phyloP scores from a whole-genome alignment of 495 filamentous ascomycete species.

The Thermothielavioides terrestris region DNA sequence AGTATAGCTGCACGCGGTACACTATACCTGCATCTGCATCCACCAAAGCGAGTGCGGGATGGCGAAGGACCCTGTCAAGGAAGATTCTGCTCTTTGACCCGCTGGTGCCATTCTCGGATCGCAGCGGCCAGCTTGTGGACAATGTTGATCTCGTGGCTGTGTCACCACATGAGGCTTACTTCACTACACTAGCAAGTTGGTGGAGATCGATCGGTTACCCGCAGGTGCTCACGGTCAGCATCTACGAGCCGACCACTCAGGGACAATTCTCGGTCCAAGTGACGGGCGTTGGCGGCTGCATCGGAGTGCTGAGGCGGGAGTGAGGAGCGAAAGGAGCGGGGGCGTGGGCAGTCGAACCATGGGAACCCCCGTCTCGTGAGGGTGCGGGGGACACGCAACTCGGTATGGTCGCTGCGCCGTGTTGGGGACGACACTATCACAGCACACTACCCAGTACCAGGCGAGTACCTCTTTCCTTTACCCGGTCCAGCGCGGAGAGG shows the following conservation, averaged over 20 bases:
- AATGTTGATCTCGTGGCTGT: background rate
- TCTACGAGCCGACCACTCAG: slow-evolving; percentile 18
- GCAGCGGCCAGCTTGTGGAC: no score
- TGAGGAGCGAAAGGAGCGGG: slow-evolving; percentile 1
- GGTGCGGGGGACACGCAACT: no score
- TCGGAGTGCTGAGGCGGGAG: background rate
- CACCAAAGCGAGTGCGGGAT: background rate
- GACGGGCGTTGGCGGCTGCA: slow-evolving; percentile 6
- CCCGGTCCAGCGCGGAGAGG: no score
- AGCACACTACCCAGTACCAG: no score
- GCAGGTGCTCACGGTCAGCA: slow-evolving; percentile 29
- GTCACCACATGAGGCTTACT: slow-evolving; percentile 4
- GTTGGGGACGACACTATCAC: no score
- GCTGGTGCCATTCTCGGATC: background rate
- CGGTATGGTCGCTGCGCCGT: no score
- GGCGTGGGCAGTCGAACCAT: background rate
- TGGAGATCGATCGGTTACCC: slow-evolving; percentile 15
- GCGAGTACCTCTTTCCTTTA: background rate
- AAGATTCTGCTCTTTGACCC: no score
- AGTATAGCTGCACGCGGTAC: no score
- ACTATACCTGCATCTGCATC: no score
- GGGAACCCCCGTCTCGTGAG: background rate
- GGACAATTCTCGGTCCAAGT: slow-evolving; percentile 7
- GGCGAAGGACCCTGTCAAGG: no score
- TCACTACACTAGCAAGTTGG: slow-evolving; percentile 1